Percentiles rank a stretch among this genome's conserved stretches.
Conservation (phyloP, 2,329 filamentous ascomycete species). For the Rhinocladiella mackenziei region DNA sequence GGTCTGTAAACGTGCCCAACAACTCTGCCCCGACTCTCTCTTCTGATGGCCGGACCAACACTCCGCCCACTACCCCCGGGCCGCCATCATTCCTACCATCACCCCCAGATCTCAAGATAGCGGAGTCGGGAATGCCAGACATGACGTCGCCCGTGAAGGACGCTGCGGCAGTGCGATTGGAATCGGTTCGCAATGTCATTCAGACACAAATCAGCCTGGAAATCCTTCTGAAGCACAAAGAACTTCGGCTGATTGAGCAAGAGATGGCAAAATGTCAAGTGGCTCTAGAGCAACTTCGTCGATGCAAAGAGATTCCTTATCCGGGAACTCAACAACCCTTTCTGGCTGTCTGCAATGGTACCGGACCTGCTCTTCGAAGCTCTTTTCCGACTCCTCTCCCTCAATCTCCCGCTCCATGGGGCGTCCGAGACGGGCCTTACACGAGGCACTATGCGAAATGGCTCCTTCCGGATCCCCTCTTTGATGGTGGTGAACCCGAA, state of each 20-base stretch:
- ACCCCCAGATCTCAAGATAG: conserved; percentile 17
- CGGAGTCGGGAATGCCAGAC: conserved; percentile 31
- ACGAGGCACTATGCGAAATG: conserved; percentile 92
- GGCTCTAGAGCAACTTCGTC: conserved; percentile 85
- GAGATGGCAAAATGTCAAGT: conserved; percentile 94
- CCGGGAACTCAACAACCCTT: conserved; percentile 67
- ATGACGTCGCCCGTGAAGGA: conserved; percentile 9
- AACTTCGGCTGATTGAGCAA: conserved; percentile 89
- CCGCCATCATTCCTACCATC: conserved; percentile 14
- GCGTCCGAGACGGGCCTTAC: conserved; percentile 87
- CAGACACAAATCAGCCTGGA: conserved; percentile 86
- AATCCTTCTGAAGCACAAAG: conserved; percentile 89
- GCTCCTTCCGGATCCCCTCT: conserved; percentile 83
- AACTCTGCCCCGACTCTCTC: conserved; percentile 8
- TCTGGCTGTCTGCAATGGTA: conserved; percentile 67
- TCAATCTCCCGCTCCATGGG: conserved; percentile 79
- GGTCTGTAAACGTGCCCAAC: too few relatives aligned
- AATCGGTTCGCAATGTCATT: conserved; percentile 64
- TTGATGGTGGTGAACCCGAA: conserved; percentile 62
- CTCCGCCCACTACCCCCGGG: conserved; percentile 21
- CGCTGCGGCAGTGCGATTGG: conserved; percentile 18
- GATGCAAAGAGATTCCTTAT: conserved; percentile 88
- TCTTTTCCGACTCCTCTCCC: conserved; percentile 41
- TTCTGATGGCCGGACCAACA: conserved; percentile 9
- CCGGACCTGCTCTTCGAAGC: conserved; percentile 56